Evolutionary conservation across 805 yeast species (phyloP).

Genomic region (Ascoidea rubescens): DNA sequence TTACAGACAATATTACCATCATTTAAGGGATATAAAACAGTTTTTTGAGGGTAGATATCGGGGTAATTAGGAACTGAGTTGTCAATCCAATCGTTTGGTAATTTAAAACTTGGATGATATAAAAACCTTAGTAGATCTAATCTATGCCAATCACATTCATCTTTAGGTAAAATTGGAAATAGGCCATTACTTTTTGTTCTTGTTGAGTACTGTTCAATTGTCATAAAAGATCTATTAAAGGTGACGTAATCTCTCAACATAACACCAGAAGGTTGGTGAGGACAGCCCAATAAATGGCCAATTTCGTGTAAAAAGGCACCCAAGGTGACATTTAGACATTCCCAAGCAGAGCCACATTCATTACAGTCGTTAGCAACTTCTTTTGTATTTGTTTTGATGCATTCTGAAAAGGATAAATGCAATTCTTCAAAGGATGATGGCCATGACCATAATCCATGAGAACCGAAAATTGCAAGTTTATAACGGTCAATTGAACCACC

Average conservation of each 20-base stretch:
- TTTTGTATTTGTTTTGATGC: slow-evolving; percentile 40
- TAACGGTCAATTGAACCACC: slow-evolving; percentile 74
- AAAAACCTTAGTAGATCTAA: slow-evolving; percentile 66
- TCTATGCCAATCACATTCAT: slow-evolving; percentile 81
- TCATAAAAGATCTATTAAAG: slow-evolving; percentile 69
- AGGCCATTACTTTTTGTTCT: slow-evolving; percentile 38
- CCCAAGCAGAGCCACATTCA: slow-evolving; percentile 84
- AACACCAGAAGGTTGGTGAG: slow-evolving; percentile 82
- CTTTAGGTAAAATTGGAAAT: slow-evolving; percentile 35
- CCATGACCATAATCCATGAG: slow-evolving; percentile 87
- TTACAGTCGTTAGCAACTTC: slow-evolving; percentile 87
- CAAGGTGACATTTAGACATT: slow-evolving; percentile 67
- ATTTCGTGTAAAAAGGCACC: slow-evolving; percentile 96
- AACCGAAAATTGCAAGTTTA: slow-evolving; percentile 82
- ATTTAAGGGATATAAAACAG: slow-evolving; percentile 33
- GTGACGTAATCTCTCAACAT: slow-evolving; percentile 80
- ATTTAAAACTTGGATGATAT: slow-evolving; percentile 65
- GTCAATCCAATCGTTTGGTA: slow-evolving; percentile 52
- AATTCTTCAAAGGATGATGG: slow-evolving; percentile 72
- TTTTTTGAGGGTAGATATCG: slow-evolving; percentile 23
- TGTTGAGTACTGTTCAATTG: slow-evolving; percentile 46
- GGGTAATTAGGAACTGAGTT: slow-evolving; percentile 16
- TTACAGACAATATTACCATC: slow-evolving; percentile 29
- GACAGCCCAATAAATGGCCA: slow-evolving; percentile 84
- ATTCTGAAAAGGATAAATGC: slow-evolving; percentile 55